Evolutionary conservation across 2,329 filamentous ascomycete species (phyloP).

Genomic region (Thermothelomyces thermophilus): DNA sequence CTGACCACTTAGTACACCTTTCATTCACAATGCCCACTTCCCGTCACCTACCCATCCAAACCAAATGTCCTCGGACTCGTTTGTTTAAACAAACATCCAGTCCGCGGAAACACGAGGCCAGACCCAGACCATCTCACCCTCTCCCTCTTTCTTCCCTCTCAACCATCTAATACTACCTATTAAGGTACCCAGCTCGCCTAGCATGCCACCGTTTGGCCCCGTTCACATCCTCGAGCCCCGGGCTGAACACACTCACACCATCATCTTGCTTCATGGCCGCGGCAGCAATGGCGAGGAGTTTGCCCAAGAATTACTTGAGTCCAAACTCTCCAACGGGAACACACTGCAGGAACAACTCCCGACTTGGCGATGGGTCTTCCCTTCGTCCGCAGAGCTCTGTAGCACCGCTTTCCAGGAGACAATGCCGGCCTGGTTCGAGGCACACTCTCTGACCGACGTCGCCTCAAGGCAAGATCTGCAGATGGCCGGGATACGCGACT

Average conservation of each 20-base stretch:
- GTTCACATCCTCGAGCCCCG: conserved; percentile 22
- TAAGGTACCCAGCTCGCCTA: no score
- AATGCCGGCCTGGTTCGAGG: conserved; percentile 43
- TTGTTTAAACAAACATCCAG: no score
- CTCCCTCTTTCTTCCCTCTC: no score
- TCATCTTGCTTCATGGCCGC: conserved; percentile 43
- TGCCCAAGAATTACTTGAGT: conserved; percentile 38
- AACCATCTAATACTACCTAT: no score
- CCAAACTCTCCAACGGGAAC: conserved; percentile 25
- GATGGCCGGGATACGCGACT: conserved; percentile 34
- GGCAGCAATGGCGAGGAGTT: conserved; percentile 42
- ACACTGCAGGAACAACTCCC: conserved; percentile 28
- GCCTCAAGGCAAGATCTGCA: conserved; percentile 32
- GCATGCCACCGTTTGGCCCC: no score
- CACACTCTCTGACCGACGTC: conserved; percentile 34
- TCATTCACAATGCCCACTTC: no score
- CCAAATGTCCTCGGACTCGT: no score
- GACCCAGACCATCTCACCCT: no score
- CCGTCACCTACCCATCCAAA: no score
- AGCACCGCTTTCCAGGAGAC: conserved; percentile 37
- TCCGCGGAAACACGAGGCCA: no score
- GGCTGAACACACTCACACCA: conserved; percentile 43
- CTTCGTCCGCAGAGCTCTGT: conserved; percentile 34
- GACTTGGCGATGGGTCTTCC: conserved; percentile 40
- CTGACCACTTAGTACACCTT: no score